These are phyloP conservation scores for Exophiala mesophila DNA, from an alignment of 2,329 filamentous ascomycete genomes.

Conservation along the genomic window DNA sequence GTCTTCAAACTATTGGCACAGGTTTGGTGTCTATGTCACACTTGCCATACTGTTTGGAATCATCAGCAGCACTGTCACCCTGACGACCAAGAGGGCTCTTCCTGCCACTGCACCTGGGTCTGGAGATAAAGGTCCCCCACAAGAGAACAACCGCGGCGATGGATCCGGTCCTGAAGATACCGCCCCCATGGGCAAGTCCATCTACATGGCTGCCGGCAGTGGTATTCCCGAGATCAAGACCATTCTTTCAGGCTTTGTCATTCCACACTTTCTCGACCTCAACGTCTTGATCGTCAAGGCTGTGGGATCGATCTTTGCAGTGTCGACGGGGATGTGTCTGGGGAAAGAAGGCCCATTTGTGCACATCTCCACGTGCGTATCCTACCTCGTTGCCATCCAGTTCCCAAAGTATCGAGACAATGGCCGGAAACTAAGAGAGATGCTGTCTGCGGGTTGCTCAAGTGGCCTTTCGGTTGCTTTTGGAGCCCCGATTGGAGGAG, in stretches of 20 bases:
- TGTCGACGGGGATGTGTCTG: conserved; percentile 56
- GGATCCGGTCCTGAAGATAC: conserved; percentile 37
- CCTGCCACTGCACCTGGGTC: conserved; percentile 39
- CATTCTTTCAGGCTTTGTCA: conserved; percentile 56
- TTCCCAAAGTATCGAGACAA: conserved; percentile 57
- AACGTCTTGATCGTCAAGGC: conserved; percentile 55
- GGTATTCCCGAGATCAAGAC: conserved; percentile 61
- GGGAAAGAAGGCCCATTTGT: conserved; percentile 61
- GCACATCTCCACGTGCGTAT: conserved; percentile 56
- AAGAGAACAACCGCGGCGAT: conserved; percentile 42
- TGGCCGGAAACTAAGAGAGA: conserved; percentile 54
- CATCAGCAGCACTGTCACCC: conserved; percentile 46
- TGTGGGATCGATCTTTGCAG: conserved; percentile 54
- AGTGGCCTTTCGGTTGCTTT: conserved; percentile 57
- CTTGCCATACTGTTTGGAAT: conserved; percentile 48
- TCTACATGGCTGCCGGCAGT: conserved; percentile 56
- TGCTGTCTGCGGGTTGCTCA: conserved; percentile 54
- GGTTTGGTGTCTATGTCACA: conserved; percentile 47
- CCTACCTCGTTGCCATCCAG: conserved; percentile 48
- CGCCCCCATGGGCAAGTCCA: conserved; percentile 43
- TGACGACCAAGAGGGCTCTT: conserved; percentile 47
- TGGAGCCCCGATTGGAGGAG: conserved; percentile 58
- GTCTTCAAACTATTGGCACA: conserved; percentile 37
- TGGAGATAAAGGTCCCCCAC: conserved; percentile 40
- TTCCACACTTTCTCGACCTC: conserved; percentile 53